Conservation (phyloP, 2,329 filamentous ascomycete species). For the Endocalyx cinctus region DNA sequence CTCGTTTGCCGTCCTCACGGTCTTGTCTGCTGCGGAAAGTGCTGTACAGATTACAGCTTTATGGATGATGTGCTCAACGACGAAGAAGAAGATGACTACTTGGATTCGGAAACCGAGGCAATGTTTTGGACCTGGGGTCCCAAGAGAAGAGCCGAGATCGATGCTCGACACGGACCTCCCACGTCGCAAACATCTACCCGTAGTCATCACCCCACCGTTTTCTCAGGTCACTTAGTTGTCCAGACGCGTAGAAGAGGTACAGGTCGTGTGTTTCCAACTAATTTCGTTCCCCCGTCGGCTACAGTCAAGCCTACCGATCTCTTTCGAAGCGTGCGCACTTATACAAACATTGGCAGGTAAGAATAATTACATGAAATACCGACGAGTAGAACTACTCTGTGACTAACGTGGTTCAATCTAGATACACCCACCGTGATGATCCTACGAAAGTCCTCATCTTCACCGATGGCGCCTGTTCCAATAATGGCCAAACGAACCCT, state of each 20-base stretch:
- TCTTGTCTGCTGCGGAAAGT: conserved; percentile 26
- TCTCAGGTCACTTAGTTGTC: conserved; percentile 28
- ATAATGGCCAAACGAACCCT: conserved; percentile 34
- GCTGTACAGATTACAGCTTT: conserved; percentile 32
- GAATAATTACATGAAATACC: conserved; percentile 2
- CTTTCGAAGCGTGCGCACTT: conserved; percentile 15
- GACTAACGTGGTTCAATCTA: conserved; percentile 8
- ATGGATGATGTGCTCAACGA: conserved; percentile 21
- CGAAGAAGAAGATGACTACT: conserved; percentile 5
- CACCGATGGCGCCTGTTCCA: conserved; percentile 41
- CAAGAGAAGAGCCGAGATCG: conserved; percentile 1
- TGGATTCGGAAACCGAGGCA: neutral
- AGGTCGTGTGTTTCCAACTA: conserved; percentile 27
- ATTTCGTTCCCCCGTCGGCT: conserved; percentile 23
- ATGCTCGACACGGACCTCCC: conserved; percentile 2
- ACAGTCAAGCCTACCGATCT: conserved; percentile 19
- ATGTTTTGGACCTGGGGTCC: conserved; percentile 1
- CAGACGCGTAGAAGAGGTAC: conserved; percentile 21
- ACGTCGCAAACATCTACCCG: too few species aligned
- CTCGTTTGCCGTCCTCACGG: conserved; percentile 31
- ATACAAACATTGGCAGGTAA: conserved; percentile 14
- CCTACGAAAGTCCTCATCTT: conserved; percentile 32
- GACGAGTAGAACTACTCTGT: neutral
- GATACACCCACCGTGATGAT: conserved; percentile 29
- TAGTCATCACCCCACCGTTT: too few species aligned